Evolutionary conservation across 495 filamentous ascomycete species (phyloP).

Genomic region (Penicillium malachiteum): DNA sequence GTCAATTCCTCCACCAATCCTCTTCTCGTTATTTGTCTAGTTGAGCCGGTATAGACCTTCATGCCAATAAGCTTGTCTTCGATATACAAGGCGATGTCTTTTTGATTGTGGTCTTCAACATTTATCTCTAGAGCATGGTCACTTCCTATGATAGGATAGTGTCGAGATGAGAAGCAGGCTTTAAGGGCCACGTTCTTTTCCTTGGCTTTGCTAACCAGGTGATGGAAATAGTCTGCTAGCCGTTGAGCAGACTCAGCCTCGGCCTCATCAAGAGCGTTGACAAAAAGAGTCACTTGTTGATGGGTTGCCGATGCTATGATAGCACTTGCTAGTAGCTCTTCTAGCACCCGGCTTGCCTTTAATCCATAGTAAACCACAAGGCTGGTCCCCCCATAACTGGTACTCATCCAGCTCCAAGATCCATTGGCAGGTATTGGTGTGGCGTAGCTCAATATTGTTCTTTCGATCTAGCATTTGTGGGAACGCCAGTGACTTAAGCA

Average conservation of each 20-base stretch:
- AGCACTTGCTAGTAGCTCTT: conserved; percentile 7
- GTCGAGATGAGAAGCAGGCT: conserved; percentile 20
- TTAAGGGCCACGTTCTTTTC: background rate
- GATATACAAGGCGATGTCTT: conserved; percentile 8
- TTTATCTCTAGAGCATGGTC: background rate
- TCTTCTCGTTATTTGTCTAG: background rate
- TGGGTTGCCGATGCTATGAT: conserved; percentile 8
- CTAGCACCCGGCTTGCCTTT: conserved; percentile 47
- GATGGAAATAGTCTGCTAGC: conserved; percentile 12
- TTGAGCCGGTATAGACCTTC: background rate
- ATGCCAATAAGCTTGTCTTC: conserved; percentile 3
- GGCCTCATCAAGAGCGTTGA: conserved; percentile 25
- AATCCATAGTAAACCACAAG: conserved; percentile 43
- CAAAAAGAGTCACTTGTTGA: conserved; percentile 10
- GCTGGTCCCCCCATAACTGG: conserved; percentile 29
- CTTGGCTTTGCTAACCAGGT: conserved; percentile 1
- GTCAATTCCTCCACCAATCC: conserved; percentile 3
- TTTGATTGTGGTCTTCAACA: conserved; percentile 5
- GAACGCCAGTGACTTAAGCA: conserved; percentile 15
- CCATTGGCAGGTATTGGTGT: conserved; percentile 39
- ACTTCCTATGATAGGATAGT: conserved; percentile 11
- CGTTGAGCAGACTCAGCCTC: conserved; percentile 10
- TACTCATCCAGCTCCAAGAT: conserved; percentile 33
- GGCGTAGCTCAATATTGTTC: conserved; percentile 17
- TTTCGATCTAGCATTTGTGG: conserved; percentile 15